Evolutionary conservation across 164 flowering plant species (phyloP).

Genomic region (Akebia trifoliata): DNA sequence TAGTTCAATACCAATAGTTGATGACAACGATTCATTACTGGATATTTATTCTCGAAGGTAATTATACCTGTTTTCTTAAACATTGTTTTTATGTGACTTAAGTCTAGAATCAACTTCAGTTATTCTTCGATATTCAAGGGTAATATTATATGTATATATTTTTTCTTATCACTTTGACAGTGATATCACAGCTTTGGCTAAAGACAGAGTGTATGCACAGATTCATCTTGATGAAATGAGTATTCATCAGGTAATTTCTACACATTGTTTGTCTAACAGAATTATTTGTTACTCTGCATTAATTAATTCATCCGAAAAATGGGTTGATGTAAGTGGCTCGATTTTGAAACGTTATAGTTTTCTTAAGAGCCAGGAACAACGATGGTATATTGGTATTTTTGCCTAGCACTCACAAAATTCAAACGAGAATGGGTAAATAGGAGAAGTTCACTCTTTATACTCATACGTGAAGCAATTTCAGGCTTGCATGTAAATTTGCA

Average conservation of each 20-base stretch:
- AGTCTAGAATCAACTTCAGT: not conserved
- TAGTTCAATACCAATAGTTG: conserved; percentile 91
- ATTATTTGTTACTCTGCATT: not conserved
- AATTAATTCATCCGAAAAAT: too few species aligned
- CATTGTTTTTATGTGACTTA: not conserved
- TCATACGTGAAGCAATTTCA: too few species aligned
- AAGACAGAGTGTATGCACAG: conserved; percentile 54
- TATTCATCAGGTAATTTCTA: conserved; percentile 48
- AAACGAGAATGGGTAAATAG: too few species aligned
- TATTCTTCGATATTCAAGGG: not conserved
- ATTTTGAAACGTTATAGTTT: too few species aligned
- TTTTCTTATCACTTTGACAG: conserved; percentile 26
- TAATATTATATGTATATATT: conserved; percentile 4
- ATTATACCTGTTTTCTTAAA: not conserved
- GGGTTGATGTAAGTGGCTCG: too few species aligned
- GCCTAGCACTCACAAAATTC: too few species aligned
- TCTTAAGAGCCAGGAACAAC: too few species aligned
- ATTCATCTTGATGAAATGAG: conserved; percentile 57
- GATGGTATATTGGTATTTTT: too few species aligned
- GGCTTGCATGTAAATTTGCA: too few species aligned
- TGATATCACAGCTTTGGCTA: conserved; percentile 70
- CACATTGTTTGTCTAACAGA: not conserved
- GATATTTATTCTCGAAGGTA: conserved; percentile 92
- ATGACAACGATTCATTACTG: conserved; percentile 74
- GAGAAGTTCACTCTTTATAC: too few species aligned